These are phyloP conservation scores for Penicillium lividum DNA, from an alignment of 495 filamentous ascomycete genomes.

Conservation along the genomic window DNA sequence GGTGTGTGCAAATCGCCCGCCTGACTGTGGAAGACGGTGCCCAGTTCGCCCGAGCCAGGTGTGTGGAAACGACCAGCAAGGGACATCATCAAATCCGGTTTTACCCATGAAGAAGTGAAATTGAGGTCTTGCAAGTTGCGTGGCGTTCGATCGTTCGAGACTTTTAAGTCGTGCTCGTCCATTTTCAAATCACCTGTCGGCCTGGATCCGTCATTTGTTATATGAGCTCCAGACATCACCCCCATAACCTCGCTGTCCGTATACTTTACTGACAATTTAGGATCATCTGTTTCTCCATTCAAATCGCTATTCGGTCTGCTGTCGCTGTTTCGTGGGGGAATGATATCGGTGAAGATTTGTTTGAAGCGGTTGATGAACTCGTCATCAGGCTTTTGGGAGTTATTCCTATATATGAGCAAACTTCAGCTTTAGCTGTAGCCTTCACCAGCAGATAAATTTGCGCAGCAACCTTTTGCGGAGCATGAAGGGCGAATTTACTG, in stretches of 20 bases:
- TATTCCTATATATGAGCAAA: constrained; percentile 69
- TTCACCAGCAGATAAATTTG: too few relatives aligned
- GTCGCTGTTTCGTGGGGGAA: constrained; percentile 30
- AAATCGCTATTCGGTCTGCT: not conserved
- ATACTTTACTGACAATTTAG: constrained; percentile 33
- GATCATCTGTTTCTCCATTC: constrained; percentile 7
- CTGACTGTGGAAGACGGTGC: constrained; percentile 77
- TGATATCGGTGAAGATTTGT: constrained; percentile 71
- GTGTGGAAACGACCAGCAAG: constrained; percentile 87
- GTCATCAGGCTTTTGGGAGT: constrained; percentile 81
- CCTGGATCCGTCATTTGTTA: constrained; percentile 12
- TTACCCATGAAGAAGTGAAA: constrained; percentile 85
- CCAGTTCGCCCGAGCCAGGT: constrained; percentile 82
- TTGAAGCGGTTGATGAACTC: constrained; percentile 84
- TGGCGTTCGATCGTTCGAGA: constrained; percentile 72
- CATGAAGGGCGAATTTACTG: too few relatives aligned
- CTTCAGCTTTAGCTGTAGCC: too few relatives aligned
- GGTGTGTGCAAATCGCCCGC: constrained; percentile 92
- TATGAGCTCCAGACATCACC: too few relatives aligned
- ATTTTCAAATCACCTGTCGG: constrained; percentile 36
- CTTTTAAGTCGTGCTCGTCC: constrained; percentile 62
- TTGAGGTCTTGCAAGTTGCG: constrained; percentile 76
- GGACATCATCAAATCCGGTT: constrained; percentile 71
- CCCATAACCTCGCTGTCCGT: constrained; percentile 4
- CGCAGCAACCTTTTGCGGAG: too few relatives aligned